A percentile compares a stretch with the other conserved stretches of the same genome.
Conservation (phyloP, 2,329 filamentous ascomycete species). For the Domatiomyces catenatus region DNA sequence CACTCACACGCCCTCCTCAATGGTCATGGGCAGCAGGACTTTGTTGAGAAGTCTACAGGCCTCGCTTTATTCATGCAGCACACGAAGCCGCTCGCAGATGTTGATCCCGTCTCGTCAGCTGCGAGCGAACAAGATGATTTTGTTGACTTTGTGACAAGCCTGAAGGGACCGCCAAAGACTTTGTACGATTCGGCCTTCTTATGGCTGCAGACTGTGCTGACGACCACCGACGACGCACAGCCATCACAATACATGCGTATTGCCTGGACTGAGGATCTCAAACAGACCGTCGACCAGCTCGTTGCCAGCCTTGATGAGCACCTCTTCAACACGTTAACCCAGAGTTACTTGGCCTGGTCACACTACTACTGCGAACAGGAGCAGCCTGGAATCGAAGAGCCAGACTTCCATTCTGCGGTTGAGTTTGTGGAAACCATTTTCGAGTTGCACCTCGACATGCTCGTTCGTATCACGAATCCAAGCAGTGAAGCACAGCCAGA, state of each 20-base stretch:
- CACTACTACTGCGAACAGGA: neutral
- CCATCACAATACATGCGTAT: slow-evolving; percentile 34
- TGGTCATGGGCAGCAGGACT: slow-evolving; percentile 33
- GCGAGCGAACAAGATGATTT: slow-evolving; percentile 26
- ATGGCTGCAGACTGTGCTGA: slow-evolving; percentile 39
- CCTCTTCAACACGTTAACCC: slow-evolving; percentile 30
- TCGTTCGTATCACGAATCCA: slow-evolving; percentile 46
- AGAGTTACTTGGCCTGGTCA: slow-evolving; percentile 17
- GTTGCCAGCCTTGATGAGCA: slow-evolving; percentile 40
- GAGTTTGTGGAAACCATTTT: slow-evolving; percentile 41
- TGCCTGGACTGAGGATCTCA: slow-evolving; percentile 41
- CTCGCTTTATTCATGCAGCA: slow-evolving; percentile 42
- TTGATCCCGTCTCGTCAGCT: slow-evolving; percentile 24
- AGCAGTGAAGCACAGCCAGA: slow-evolving; percentile 39
- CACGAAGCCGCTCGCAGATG: slow-evolving; percentile 32
- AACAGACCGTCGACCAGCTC: slow-evolving; percentile 38
- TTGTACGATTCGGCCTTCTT: slow-evolving; percentile 37
- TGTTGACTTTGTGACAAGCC: slow-evolving; percentile 25
- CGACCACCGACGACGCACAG: neutral
- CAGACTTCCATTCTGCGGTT: neutral
- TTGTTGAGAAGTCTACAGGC: slow-evolving; percentile 34
- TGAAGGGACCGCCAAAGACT: slow-evolving; percentile 35
- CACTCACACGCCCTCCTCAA: slow-evolving; percentile 31
- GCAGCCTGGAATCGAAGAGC: neutral
- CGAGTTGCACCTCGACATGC: slow-evolving; percentile 53